Evolutionary conservation across 257 asterid species (phyloP).

Genomic region (Nicotiana attenuata): DNA sequence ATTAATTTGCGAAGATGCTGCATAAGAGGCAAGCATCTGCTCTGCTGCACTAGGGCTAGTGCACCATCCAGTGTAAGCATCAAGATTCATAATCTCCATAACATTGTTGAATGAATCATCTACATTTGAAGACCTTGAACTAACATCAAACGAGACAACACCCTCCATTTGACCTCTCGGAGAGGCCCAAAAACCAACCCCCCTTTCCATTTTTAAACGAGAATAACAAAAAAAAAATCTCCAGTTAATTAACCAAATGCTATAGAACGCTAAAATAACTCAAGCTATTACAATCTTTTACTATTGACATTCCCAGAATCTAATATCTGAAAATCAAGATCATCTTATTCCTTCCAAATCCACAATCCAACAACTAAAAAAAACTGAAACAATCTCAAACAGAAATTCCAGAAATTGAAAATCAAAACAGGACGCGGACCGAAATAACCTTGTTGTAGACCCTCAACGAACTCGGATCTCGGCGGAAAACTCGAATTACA

Average conservation of each 20-base stretch:
- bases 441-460: no score
- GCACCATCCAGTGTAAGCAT: no score
- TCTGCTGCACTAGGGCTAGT: no score
- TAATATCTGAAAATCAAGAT: constrained; percentile 16
- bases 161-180: constrained; percentile 37
- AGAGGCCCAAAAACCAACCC: constrained; percentile 20
- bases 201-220: neutral
- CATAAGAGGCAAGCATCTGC: constrained; percentile 50
- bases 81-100: no score
- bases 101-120: constrained; percentile 41
- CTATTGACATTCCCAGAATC: constrained; percentile 17
- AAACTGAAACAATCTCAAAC: no score
- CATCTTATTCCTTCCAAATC: constrained; percentile 13
- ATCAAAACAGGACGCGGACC: no score
- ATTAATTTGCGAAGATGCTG: constrained; percentile 34
- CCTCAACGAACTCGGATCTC: no score
- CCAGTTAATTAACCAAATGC: neutral
- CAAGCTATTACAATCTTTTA: constrained; percentile 10
- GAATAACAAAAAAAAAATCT: neutral
- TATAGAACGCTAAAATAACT: constrained; percentile 3
- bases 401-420: no score
- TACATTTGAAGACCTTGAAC: constrained; percentile 28
- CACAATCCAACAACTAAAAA: constrained; percentile 2
- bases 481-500: no score
- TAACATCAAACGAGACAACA: constrained; percentile 22